Conservation (phyloP, 1,284 basidiomycete species). For the Kwoniella shivajii region DNA sequence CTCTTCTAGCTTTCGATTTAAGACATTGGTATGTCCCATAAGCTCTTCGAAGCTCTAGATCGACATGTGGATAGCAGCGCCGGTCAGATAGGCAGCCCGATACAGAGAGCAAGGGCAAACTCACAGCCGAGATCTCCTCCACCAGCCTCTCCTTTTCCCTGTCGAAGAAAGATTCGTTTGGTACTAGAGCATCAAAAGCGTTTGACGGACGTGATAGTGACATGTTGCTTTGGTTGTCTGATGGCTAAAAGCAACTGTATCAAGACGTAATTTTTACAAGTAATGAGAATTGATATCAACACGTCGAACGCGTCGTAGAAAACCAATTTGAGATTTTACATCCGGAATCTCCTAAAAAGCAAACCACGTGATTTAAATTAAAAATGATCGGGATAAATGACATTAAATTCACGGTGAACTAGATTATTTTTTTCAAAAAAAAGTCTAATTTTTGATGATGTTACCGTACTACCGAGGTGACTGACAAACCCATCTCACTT, state of each 20-base stretch:
- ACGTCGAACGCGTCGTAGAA: no score
- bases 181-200: conserved; percentile 14
- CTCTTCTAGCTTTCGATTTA: conserved; percentile 91
- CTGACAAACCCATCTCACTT: conserved; percentile 2
- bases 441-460: not conserved
- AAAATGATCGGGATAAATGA: conserved; percentile 9
- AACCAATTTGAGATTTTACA: no score
- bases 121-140: conserved; percentile 50
- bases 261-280: not conserved
- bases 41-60: conserved; percentile 92
- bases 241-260: not conserved
- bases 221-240: conserved; percentile 12
- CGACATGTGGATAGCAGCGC: not conserved
- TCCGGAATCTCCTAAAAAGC: not conserved
- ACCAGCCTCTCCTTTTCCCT: conserved; percentile 49
- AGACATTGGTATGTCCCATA: conserved; percentile 78
- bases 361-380: conserved; percentile 3
- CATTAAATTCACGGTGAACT: not conserved
- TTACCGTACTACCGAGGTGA: not conserved
- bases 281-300: not conserved
- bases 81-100: not conserved
- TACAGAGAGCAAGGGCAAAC: conserved; percentile 17
- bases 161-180: conserved; percentile 47
- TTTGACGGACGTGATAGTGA: conserved; percentile 26
- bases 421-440: not conserved